phyloP scores from a whole-genome alignment of 1,284 basidiomycete species.

The Irpex sp. region DNA sequence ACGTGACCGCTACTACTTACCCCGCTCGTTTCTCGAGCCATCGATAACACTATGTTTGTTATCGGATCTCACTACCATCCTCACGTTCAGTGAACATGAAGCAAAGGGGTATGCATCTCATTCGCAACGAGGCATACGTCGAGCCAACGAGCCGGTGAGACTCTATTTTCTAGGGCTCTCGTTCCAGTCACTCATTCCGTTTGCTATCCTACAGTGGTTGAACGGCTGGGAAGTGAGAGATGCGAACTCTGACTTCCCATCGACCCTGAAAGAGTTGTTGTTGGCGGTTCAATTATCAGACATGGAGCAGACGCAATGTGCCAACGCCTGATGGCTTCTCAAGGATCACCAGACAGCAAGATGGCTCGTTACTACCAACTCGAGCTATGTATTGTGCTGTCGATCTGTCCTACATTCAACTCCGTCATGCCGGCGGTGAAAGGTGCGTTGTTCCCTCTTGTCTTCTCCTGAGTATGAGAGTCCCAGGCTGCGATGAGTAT shows the following conservation, averaged over 20 bases:
- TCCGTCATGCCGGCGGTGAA: background rate
- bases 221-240: background rate
- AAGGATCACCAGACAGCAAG: background rate
- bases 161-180: background rate
- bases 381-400: background rate
- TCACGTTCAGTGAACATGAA: constrained; percentile 5
- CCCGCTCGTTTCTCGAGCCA: constrained; percentile 2
- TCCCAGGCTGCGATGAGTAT: constrained; percentile 1
- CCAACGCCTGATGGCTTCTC: background rate
- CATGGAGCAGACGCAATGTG: background rate
- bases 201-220: background rate
- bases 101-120: background rate
- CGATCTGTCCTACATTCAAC: background rate
- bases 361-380: background rate
- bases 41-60: constrained; percentile 22
- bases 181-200: background rate
- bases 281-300: background rate
- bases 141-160: background rate
- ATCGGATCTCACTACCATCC: constrained; percentile 24
- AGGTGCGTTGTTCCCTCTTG: background rate
- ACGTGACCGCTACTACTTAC: constrained; percentile 13
- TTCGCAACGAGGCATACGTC: constrained; percentile 18
- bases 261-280: background rate
- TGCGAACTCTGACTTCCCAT: background rate
- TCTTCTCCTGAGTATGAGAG: background rate